Conservation (phyloP, 2,329 filamentous ascomycete genomes). For the Dothidotthia symphoricarpi region DNA sequence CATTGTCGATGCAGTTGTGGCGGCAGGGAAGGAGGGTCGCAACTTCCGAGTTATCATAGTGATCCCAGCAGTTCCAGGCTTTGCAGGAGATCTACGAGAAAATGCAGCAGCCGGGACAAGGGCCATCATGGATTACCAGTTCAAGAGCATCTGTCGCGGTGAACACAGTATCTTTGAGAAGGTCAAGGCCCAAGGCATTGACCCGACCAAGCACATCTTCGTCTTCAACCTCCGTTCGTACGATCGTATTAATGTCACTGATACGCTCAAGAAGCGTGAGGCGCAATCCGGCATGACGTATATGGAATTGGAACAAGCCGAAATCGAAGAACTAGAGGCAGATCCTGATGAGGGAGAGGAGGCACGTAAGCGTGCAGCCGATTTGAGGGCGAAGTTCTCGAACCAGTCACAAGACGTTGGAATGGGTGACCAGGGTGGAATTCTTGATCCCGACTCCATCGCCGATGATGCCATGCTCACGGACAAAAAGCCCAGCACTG, state of each 20-base stretch:
- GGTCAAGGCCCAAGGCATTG: conserved; percentile 69
- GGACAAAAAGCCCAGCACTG: conserved; percentile 62
- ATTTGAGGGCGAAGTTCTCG: conserved; percentile 49
- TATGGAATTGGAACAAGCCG: conserved; percentile 79
- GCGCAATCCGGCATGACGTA: conserved; percentile 80
- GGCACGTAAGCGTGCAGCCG: conserved; percentile 47
- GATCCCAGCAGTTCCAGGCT: conserved; percentile 89
- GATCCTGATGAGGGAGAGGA: conserved; percentile 35
- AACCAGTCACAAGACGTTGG: conserved; percentile 43
- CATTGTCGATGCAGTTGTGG: conserved; percentile 86
- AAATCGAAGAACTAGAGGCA: conserved; percentile 83
- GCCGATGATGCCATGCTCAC: conserved; percentile 82
- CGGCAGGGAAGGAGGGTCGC: conserved; percentile 74
- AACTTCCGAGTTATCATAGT: conserved; percentile 90
- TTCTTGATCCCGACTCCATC: conserved; percentile 60
- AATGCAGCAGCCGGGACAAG: conserved; percentile 77
- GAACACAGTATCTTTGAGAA: conserved; percentile 86
- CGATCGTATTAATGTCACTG: conserved; percentile 84
- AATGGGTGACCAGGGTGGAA: conserved; percentile 37
- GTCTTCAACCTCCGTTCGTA: conserved; percentile 93
- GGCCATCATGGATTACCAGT: conserved; percentile 98
- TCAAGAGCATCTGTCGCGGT: conserved; percentile 90
- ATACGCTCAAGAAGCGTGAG: conserved; percentile 70
- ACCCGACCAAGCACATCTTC: conserved; percentile 79
- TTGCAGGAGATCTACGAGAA: conserved; percentile 84